These are phyloP conservation scores for Bolboschoenus planiculmis DNA, from an alignment of 176 grass and related monocot genomes.

Conservation along the genomic window DNA sequence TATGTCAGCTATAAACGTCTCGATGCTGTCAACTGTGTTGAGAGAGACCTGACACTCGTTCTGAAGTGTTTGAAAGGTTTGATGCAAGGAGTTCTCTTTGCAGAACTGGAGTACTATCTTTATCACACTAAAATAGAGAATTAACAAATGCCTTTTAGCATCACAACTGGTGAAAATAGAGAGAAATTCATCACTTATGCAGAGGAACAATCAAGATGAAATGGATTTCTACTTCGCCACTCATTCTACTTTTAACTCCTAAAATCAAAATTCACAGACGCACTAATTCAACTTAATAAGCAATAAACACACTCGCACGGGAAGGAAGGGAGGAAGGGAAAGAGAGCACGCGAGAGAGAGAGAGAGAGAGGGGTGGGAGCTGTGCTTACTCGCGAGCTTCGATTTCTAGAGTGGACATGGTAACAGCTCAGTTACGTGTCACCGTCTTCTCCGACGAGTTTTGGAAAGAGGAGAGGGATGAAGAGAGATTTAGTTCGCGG, in stretches of 20 bases:
- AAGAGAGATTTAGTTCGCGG: background rate
- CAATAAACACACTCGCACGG: background rate
- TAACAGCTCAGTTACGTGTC: constrained; percentile 32
- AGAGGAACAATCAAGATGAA: background rate
- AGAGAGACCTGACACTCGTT: constrained; percentile 94
- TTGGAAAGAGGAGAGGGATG: constrained; percentile 26
- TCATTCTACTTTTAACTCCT: background rate
- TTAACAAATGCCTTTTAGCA: background rate
- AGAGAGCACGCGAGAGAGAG: background rate
- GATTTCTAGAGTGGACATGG: constrained; percentile 86
- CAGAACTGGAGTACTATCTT: constrained; percentile 99
- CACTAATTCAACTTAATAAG: background rate
- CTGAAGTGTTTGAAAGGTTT: constrained; percentile 94
- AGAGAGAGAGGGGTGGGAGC: background rate
- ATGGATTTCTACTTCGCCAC: background rate
- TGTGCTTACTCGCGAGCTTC: constrained; percentile 84
- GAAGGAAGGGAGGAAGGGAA: too few species aligned
- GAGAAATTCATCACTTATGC: background rate
- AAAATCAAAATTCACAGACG: background rate
- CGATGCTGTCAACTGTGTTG: constrained; percentile 83
- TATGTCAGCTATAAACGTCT: constrained; percentile 70
- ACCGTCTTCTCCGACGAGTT: constrained; percentile 1
- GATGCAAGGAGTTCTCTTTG: constrained; percentile 97
- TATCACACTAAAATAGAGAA: constrained; percentile 53
- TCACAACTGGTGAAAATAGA: background rate